A percentile compares a stretch with the other conserved stretches of the same genome.
Evolutionary conservation across 78 protist species (phyloP).

Genomic region (Chrysochromulina parva): DNA sequence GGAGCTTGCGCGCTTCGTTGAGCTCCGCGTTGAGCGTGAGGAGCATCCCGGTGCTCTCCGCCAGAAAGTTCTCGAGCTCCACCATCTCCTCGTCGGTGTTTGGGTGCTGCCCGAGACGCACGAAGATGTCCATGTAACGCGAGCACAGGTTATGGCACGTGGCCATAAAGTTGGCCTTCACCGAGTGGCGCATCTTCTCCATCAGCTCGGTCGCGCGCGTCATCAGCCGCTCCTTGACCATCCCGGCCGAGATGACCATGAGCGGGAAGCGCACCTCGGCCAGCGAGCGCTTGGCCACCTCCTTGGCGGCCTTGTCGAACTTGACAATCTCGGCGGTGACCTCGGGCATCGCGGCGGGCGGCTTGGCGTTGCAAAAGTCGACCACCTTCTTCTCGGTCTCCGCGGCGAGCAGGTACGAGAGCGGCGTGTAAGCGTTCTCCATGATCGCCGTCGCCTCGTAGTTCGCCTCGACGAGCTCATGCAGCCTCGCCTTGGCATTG

Average conservation of each 20-base stretch:
- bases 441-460: neutral
- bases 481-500: neutral
- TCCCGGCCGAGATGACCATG: neutral
- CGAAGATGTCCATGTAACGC: neutral
- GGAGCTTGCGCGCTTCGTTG: neutral
- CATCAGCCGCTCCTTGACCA: neutral
- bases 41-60: neutral
- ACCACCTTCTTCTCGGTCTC: neutral
- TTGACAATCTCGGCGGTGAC: neutral
- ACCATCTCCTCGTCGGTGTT: neutral
- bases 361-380: conserved; percentile 8
- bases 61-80: neutral
- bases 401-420: neutral
- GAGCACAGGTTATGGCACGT: neutral
- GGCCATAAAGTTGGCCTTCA: neutral
- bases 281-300: neutral
- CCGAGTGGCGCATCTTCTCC: neutral
- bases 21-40: neutral
- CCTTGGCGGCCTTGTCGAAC: conserved; percentile 1
- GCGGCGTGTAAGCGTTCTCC: neutral
- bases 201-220: neutral
- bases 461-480: neutral
- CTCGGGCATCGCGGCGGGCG: neutral
- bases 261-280: neutral
- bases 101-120: neutral